Conservation (phyloP, 108 stramenopile species). For the Skeletonema tropicum region DNA sequence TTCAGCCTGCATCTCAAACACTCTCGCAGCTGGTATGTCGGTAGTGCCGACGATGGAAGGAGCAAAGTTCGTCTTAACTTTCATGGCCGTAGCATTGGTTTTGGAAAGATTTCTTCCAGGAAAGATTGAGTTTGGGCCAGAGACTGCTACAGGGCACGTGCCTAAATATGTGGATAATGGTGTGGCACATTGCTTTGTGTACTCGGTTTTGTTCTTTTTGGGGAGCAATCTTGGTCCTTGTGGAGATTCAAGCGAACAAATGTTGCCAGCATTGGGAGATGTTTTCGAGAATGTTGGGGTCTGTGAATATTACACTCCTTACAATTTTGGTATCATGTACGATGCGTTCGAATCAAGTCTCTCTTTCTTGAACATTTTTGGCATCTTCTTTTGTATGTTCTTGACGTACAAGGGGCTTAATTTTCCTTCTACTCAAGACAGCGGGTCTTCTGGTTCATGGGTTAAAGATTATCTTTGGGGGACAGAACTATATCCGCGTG, state of each 20-base stretch:
- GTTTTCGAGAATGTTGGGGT: conserved; percentile 9
- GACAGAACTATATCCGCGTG: conserved; percentile 96
- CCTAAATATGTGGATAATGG: conserved; percentile 68
- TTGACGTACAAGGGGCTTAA: conserved; percentile 89
- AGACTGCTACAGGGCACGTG: conserved; percentile 67
- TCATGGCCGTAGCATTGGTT: conserved; percentile 78
- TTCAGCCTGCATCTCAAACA: conserved; percentile 21
- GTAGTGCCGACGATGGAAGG: conserved; percentile 50
- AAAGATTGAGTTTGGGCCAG: conserved; percentile 55
- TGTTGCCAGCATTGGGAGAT: conserved; percentile 2
- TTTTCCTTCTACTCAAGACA: conserved; percentile 87
- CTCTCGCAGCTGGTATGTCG: conserved; percentile 43
- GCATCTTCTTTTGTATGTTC: conserved; percentile 85
- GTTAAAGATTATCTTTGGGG: conserved; percentile 99
- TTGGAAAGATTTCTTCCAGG: conserved; percentile 87
- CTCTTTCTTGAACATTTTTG: conserved; percentile 91
- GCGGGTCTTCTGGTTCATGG: conserved; percentile 81
- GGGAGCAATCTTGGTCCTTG: conserved; percentile 57
- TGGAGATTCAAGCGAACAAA: conserved; percentile 17
- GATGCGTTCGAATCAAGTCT: conserved; percentile 74
- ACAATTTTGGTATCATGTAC: conserved; percentile 72
- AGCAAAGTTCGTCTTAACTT: conserved; percentile 56
- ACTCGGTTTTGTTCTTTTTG: conserved; percentile 33
- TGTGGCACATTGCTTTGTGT: conserved; percentile 56
- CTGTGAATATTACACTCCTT: conserved; percentile 40